phyloP scores from a whole-genome alignment of 1,284 basidiomycete genomes.

The Leccinum cinnamomeum region DNA sequence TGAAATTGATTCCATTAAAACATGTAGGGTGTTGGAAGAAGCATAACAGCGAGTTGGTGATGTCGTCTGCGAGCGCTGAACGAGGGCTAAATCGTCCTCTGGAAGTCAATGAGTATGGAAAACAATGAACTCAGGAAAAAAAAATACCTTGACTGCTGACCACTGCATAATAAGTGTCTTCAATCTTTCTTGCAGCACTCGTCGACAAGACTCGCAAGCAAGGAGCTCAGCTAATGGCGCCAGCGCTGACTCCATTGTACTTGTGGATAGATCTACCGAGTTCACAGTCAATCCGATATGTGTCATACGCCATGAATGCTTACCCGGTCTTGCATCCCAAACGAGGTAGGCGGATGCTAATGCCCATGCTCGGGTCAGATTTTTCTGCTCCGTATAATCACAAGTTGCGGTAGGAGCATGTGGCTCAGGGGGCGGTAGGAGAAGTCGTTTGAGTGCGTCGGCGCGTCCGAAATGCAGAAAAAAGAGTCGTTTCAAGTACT shows the following conservation, averaged over 20 bases:
- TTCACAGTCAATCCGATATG: conserved; percentile 13
- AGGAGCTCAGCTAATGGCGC: conserved; percentile 58
- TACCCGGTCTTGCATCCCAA: conserved; percentile 68
- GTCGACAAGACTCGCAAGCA: conserved; percentile 60
- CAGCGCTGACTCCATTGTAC: conserved; percentile 59
- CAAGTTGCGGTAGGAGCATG: conserved; percentile 58
- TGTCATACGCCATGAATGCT: conserved; percentile 10
- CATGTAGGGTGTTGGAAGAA: conserved; percentile 1
- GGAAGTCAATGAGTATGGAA: conserved; percentile 11
- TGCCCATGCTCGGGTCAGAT: conserved; percentile 63
- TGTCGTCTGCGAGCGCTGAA: conserved; percentile 1
- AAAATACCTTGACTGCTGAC: conserved; percentile 69
- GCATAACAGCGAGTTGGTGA: conserved; percentile 13
- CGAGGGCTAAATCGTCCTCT: conserved; percentile 35
- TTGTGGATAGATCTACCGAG: conserved; percentile 54
- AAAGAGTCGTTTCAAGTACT: conserved; percentile 43
- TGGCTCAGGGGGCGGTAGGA: conserved; percentile 60
- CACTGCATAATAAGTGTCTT: conserved; percentile 70
- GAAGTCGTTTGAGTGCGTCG: conserved; percentile 56
- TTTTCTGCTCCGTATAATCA: conserved; percentile 63
- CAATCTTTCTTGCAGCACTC: conserved; percentile 60
- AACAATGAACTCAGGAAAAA: neutral
- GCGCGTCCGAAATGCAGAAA: conserved; percentile 45
- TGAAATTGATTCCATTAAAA: neutral
- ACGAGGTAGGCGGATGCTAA: conserved; percentile 65